Percentiles rank a stretch among this genome's conserved stretches.
phyloP scores from a whole-genome alignment of 495 filamentous ascomycete genomes.

The Corynascus novoguineensis region DNA sequence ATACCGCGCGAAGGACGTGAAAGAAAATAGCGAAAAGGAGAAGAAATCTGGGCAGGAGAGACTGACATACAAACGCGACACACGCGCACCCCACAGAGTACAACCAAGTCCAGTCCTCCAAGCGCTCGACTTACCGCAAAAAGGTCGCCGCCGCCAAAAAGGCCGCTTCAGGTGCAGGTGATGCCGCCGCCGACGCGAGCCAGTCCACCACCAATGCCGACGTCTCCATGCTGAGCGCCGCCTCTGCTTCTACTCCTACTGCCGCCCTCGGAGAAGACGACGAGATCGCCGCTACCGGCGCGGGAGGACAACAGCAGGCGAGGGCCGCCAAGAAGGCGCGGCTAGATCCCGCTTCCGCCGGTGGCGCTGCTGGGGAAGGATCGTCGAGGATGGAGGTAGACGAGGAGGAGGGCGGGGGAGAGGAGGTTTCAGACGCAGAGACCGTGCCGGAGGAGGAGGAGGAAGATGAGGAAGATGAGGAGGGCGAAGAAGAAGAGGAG shows the following conservation, averaged over 20 bases:
- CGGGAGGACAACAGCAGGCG: neutral
- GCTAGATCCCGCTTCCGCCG: constrained; percentile 25
- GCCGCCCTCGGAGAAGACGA: neutral
- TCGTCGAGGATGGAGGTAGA: constrained; percentile 38
- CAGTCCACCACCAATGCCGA: constrained; percentile 17
- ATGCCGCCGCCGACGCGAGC: neutral
- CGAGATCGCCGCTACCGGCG: too few species aligned
- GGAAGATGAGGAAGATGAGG: constrained; percentile 42
- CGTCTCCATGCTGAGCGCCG: constrained; percentile 34
- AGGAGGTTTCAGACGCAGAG: constrained; percentile 45
- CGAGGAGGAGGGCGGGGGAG: constrained; percentile 29
- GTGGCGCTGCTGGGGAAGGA: neutral
- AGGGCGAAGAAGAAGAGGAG: constrained; percentile 42
- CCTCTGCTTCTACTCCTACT: constrained; percentile 16
- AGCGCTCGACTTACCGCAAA: constrained; percentile 47
- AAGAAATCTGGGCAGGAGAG: too few species aligned
- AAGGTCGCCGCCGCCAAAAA: constrained; percentile 44
- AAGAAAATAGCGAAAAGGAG: too few species aligned
- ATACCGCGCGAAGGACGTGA: too few species aligned
- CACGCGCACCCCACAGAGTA: constrained; percentile 35
- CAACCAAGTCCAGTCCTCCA: constrained; percentile 47
- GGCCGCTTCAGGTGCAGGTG: constrained; percentile 15
- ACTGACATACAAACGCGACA: too few species aligned
- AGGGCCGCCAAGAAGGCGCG: constrained; percentile 38
- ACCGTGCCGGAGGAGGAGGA: constrained; percentile 51